Evolutionary conservation across 306 rosid genomes (phyloP).

Genomic region (Vachellia pachyceras): DNA sequence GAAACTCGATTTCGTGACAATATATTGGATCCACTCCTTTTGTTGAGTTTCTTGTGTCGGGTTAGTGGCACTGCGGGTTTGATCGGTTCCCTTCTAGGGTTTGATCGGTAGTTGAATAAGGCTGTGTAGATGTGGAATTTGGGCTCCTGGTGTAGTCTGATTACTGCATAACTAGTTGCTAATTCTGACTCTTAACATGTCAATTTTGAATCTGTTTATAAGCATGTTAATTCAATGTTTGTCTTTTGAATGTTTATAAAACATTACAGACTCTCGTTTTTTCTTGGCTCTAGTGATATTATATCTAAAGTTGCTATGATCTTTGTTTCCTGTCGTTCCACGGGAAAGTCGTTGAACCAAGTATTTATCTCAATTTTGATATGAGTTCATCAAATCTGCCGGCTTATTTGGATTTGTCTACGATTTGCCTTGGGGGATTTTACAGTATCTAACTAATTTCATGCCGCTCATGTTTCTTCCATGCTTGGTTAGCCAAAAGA

Average conservation of each 20-base stretch:
- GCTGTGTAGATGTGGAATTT: conserved; percentile 23
- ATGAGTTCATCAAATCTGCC: conserved; percentile 8
- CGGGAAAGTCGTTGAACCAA: not conserved
- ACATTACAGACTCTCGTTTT: not conserved
- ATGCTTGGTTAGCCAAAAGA: not conserved
- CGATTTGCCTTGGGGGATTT: not conserved
- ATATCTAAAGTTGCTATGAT: conserved; percentile 4
- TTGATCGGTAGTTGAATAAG: conserved; percentile 35
- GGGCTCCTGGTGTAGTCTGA: conserved; percentile 9
- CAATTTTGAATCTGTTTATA: conserved; percentile 33
- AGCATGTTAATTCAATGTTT: conserved; percentile 39
- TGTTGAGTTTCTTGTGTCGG: conserved; percentile 14
- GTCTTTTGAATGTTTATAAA: conserved; percentile 43
- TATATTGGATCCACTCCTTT: conserved; percentile 35
- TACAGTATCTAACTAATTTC: not conserved
- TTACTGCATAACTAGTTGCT: conserved; percentile 8
- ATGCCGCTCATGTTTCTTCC: not conserved
- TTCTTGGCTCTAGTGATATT: not conserved
- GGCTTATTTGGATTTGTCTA: not conserved
- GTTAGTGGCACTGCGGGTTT: conserved; percentile 28
- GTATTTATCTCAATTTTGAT: not conserved
- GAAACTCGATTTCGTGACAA: conserved; percentile 27
- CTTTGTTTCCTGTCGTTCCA: not conserved
- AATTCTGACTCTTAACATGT: not conserved
- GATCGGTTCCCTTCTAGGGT: conserved; percentile 12